Evolutionary conservation across 768 basidiomycete species (phyloP), one percentile per base, ranked within the genome.

Genomic region (Pleurotus tuoliensis): DNA sequence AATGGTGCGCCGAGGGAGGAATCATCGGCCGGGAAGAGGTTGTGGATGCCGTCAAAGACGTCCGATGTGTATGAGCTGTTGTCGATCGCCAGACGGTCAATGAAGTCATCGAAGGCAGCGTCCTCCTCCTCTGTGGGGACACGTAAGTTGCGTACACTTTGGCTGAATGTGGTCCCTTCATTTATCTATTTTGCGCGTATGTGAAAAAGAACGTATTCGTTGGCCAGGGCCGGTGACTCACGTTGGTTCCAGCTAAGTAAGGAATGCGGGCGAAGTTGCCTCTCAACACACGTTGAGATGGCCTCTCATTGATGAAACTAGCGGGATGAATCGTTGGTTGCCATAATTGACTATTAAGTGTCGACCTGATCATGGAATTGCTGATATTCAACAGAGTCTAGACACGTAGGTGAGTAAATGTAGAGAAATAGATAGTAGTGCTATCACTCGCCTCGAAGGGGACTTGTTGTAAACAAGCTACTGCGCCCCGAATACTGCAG

Each of bases 191-290:
- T 30, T 48, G 13, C 24, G 43, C 9, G 5, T 22, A 11, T 41
- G 34, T 55, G 47, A 34, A 3, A 5, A 41, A n/a, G 56, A 44
- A 53, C 44, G 30, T 24, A 20, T 2, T 34, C 30, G 30, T 34
- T 4, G 30, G 2, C 30, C 30, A 34, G 30, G 30, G 24, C 5
- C 24, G 24, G 20, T 12, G 20, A 61, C 77, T 25, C 54, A 82
- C 82, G 45, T 83, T 84, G 0, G 80, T 82, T 25, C 83, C 83
- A n/a, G 70, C 79, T 0, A 86, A 62, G 58, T 76, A 80, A 5
- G 83, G 82, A 3, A 86, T 64, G 50, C 77, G 82, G 15, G 79
- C 62, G 62, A 82, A 84, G 24, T 82, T 69, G 4, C 81, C 80
- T 4, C 73, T 67, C 0, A 69, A 64, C 25, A 84, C 77, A 39